A percentile compares a stretch with the other conserved stretches of the same genome.
These are phyloP conservation scores for Kuraishia borneana DNA, from an alignment of 805 yeast genomes.

Conservation along the genomic window DNA sequence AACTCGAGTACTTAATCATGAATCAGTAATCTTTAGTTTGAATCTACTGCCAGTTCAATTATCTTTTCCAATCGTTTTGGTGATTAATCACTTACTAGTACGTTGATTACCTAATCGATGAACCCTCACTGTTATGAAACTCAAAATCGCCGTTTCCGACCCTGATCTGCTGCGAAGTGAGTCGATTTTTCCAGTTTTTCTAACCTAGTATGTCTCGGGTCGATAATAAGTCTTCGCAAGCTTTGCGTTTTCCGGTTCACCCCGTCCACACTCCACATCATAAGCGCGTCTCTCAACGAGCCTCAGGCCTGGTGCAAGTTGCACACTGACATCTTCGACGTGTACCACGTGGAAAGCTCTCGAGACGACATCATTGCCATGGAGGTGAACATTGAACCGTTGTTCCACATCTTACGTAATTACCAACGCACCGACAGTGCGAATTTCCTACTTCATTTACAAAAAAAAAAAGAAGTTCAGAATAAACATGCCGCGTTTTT, in stretches of 20 bases:
- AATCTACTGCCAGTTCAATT: no score
- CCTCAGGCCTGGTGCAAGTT: constrained; percentile 65
- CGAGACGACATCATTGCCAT: constrained; percentile 44
- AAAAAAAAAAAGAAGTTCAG: constrained; percentile 23
- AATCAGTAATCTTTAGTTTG: no score
- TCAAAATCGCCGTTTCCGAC: constrained; percentile 6
- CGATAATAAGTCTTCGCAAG: constrained; percentile 42
- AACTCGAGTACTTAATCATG: no score
- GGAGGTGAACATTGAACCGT: constrained; percentile 52
- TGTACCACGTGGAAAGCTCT: constrained; percentile 38
- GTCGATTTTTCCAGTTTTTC: constrained; percentile 1
- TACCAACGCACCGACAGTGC: constrained; percentile 43
- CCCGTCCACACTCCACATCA: constrained; percentile 33
- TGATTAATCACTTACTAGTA: no score
- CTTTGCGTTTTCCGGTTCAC: constrained; percentile 47
- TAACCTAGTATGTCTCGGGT: constrained; percentile 19
- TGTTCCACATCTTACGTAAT: constrained; percentile 44
- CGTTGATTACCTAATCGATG: background rate
- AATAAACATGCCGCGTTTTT: constrained; percentile 35
- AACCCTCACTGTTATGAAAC: constrained; percentile 5
- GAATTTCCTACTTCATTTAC: constrained; percentile 40
- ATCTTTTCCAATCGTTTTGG: no score
- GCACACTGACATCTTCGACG: constrained; percentile 31
- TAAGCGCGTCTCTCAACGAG: constrained; percentile 40
- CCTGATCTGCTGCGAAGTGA: constrained; percentile 5